Evolutionary conservation across 2,329 filamentous ascomycete genomes (phyloP).

Genomic region (Aspergillus versicolor): DNA sequence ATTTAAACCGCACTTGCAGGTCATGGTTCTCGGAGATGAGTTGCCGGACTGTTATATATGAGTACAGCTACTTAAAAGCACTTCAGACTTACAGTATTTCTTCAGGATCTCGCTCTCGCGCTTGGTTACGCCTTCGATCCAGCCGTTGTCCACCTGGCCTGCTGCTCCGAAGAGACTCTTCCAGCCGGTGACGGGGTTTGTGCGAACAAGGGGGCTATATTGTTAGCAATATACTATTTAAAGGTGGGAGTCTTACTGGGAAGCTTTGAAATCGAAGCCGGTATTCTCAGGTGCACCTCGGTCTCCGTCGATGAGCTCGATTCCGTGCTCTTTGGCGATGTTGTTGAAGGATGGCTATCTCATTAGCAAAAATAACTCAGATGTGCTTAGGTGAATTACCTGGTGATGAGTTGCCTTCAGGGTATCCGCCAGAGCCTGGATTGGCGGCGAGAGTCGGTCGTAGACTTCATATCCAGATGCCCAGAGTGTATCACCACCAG

Average conservation of each 20-base stretch:
- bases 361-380: background rate
- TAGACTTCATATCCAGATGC: constrained; percentile 12
- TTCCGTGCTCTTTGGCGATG: constrained; percentile 2
- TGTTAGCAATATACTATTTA: no score
- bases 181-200: constrained; percentile 9
- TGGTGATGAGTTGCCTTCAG: constrained; percentile 3
- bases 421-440: constrained; percentile 1
- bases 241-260: background rate
- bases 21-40: constrained; percentile 14
- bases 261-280: constrained; percentile 5
- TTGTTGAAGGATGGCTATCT: background rate
- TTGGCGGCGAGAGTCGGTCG: constrained; percentile 7
- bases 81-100: background rate
- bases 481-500: constrained; percentile 9
- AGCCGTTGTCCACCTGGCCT: background rate
- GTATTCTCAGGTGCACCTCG: constrained; percentile 1
- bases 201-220: constrained; percentile 6
- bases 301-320: background rate
- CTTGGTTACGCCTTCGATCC: constrained; percentile 8
- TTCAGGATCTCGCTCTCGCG: constrained; percentile 9
- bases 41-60: background rate
- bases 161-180: constrained; percentile 3
- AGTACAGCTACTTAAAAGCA: background rate
- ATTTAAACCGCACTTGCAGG: constrained; percentile 6
- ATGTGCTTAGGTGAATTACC: background rate